phyloP scores from a whole-genome alignment of 495 filamentous ascomycete genomes.

The Chaetomium tenue region DNA sequence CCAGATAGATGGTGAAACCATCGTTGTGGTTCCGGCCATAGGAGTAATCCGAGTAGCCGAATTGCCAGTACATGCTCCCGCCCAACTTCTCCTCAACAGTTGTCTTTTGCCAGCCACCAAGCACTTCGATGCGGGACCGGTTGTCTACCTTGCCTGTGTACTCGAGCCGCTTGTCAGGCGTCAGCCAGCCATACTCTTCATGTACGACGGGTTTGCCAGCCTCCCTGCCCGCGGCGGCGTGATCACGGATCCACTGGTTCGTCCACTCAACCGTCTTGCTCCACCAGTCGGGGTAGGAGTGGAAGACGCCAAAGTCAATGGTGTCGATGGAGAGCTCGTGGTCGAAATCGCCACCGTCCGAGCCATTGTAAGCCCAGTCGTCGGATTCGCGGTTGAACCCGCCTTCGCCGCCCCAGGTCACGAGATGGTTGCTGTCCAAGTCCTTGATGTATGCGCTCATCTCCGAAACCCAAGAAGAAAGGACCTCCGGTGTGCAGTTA shows the following conservation, averaged over 20 bases:
- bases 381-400: constrained; percentile 46
- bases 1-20: constrained; percentile 52
- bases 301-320: constrained; percentile 67
- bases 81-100: constrained; percentile 53
- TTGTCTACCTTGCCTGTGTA: constrained; percentile 35
- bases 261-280: constrained; percentile 45
- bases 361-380: constrained; percentile 58
- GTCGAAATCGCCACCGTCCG: constrained; percentile 65
- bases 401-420: constrained; percentile 55
- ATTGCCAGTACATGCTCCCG: constrained; percentile 65
- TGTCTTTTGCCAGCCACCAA: constrained; percentile 59
- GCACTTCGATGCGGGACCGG: constrained; percentile 44
- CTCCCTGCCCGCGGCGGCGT: constrained; percentile 54
- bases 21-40: constrained; percentile 59
- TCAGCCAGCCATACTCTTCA: constrained; percentile 64
- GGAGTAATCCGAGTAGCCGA: constrained; percentile 53
- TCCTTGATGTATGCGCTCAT: constrained; percentile 52
- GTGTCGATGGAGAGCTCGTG: constrained; percentile 55
- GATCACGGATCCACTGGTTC: constrained; percentile 60
- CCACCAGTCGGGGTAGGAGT: constrained; percentile 60
- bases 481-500: constrained; percentile 42
- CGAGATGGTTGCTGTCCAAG: constrained; percentile 51
- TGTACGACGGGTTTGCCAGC: constrained; percentile 65
- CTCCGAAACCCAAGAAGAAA: constrained; percentile 49
- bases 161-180: constrained; percentile 41